These are phyloP conservation scores for Climacium dendroides DNA, from an alignment of 225 moss, liverwort and hornwort species.

Conservation along the genomic window DNA sequence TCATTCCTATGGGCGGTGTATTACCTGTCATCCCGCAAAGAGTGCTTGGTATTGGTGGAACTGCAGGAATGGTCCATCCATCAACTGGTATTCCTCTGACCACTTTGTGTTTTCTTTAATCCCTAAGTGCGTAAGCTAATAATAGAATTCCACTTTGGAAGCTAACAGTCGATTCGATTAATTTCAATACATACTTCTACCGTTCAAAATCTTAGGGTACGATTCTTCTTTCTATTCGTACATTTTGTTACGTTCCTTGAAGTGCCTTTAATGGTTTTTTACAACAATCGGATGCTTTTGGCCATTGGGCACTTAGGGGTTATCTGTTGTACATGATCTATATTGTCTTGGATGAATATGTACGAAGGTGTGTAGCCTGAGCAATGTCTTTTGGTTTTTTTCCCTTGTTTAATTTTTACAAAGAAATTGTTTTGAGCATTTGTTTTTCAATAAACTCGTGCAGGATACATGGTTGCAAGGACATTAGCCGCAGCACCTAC, in stretches of 20 bases:
- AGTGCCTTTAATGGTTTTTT: not conserved
- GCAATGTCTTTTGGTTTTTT: not conserved
- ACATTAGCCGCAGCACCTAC: conserved; percentile 43
- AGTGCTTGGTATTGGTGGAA: conserved; percentile 96
- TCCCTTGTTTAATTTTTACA: not conserved
- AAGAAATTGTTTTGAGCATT: not conserved
- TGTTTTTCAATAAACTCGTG: not conserved
- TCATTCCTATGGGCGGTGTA: conserved; percentile 98
- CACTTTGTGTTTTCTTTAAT: not conserved
- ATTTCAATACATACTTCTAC: not conserved
- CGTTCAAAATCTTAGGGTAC: not conserved
- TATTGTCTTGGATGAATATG: not conserved
- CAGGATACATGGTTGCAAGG: conserved; percentile 60
- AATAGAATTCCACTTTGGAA: not conserved
- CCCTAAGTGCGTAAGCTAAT: not conserved
- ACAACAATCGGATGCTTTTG: not conserved
- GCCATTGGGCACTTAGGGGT: not conserved
- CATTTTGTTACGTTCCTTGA: not conserved
- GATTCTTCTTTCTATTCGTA: not conserved
- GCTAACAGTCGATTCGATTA: not conserved
- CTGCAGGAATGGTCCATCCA: conserved; percentile 99
- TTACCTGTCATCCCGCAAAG: conserved; percentile 92
- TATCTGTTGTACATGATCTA: not conserved
- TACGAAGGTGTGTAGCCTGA: not conserved
- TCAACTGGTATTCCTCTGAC: conserved; percentile 61